Evolutionary conservation across 2,329 filamentous ascomycete species (phyloP).

Genomic region (Aspergillus fumigatus): DNA sequence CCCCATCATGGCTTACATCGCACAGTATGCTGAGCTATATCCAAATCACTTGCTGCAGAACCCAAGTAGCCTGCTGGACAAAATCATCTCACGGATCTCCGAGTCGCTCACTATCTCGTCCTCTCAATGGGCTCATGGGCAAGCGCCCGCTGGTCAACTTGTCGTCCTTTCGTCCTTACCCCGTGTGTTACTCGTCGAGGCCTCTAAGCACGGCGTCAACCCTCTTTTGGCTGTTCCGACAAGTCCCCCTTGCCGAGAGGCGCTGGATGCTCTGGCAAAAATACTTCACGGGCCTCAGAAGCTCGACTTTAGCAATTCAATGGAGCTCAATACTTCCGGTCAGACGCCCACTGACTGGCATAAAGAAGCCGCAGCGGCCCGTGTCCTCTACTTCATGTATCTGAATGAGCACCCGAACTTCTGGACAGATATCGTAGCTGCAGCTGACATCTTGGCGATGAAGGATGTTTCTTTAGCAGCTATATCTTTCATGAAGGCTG

Average conservation of each 20-base stretch:
- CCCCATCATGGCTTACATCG: slow-evolving; percentile 54
- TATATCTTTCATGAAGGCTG: slow-evolving; percentile 47
- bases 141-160: slow-evolving; percentile 53
- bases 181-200: slow-evolving; percentile 48
- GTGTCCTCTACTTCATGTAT: slow-evolving; percentile 53
- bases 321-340: slow-evolving; percentile 29
- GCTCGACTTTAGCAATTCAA: slow-evolving; percentile 19
- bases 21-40: slow-evolving; percentile 52
- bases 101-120: slow-evolving; percentile 43
- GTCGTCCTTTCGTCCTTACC: slow-evolving; percentile 56
- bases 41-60: slow-evolving; percentile 51
- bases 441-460: slow-evolving; percentile 55
- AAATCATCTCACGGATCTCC: slow-evolving; percentile 46
- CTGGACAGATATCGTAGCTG: slow-evolving; percentile 49
- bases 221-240: slow-evolving; percentile 50
- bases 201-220: slow-evolving; percentile 32
- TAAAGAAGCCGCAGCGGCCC: slow-evolving; percentile 50
- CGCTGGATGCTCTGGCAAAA: slow-evolving; percentile 50
- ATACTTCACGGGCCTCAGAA: slow-evolving; percentile 52
- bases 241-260: slow-evolving; percentile 50
- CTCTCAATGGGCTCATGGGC: slow-evolving; percentile 49
- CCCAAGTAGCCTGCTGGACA: slow-evolving; percentile 36
- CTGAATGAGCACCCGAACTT: slow-evolving; percentile 47
- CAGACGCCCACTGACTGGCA: slow-evolving; percentile 36
- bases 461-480: slow-evolving; percentile 54